These are phyloP conservation scores for Lantana camara DNA, from an alignment of 257 asterid species.

Conservation along the genomic window DNA sequence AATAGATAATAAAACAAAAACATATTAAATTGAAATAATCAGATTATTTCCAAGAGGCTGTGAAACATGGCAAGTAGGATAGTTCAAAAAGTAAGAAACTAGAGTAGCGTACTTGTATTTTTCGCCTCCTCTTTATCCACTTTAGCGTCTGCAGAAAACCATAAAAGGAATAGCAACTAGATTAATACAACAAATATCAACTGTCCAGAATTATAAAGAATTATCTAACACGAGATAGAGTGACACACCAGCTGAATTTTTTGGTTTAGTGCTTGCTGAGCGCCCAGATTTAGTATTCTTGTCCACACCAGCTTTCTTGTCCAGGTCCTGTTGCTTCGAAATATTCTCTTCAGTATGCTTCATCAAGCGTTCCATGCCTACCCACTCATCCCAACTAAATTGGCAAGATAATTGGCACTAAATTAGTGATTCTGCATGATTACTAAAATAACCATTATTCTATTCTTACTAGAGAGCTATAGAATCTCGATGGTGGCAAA, in stretches of 20 bases:
- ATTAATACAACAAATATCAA: constrained; percentile 20
- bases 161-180: constrained; percentile 24
- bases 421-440: constrained; percentile 30
- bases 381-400: constrained; percentile 99
- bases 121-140: constrained; percentile 70
- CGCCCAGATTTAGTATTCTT: constrained; percentile 74
- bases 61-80: constrained; percentile 22
- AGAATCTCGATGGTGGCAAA: no score
- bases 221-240: constrained; percentile 15
- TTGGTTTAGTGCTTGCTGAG: constrained; percentile 71
- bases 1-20: background rate
- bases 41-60: background rate
- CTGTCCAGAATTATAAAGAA: constrained; percentile 12
- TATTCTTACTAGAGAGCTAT: constrained; percentile 9
- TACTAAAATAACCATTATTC: constrained; percentile 11
- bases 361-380: constrained; percentile 80
- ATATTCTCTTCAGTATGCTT: constrained; percentile 77
- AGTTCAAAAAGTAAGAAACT: constrained; percentile 16
- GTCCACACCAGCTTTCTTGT: constrained; percentile 77
- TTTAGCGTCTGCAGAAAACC: constrained; percentile 52
- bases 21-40: background rate
- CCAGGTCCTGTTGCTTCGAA: constrained; percentile 76
- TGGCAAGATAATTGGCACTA: constrained; percentile 33
- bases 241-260: constrained; percentile 73
- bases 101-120: constrained; percentile 46